Evolutionary conservation across 2,329 filamentous ascomycete species (phyloP).

Genomic region (Aureobasidium vineae): DNA sequence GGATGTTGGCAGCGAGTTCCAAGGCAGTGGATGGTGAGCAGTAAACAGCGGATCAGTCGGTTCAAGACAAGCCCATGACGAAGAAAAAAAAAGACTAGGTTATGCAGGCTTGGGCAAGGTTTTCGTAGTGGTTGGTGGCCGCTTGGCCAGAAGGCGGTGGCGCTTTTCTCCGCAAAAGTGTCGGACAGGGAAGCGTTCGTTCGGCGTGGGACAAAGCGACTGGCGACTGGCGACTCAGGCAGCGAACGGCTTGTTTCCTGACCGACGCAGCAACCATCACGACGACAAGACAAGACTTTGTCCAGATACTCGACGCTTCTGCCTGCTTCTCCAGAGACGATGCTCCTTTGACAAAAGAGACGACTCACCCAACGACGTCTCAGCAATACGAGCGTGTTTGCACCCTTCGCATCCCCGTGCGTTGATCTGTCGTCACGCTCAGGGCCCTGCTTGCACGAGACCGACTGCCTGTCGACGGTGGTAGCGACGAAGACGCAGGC

Average conservation of each 20-base stretch:
- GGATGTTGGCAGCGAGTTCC: neutral
- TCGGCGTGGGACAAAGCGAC: conserved; percentile 17
- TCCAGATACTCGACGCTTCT: neutral
- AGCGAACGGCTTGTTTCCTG: conserved; percentile 14
- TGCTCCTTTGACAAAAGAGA: neutral
- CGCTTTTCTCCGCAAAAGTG: conserved; percentile 17
- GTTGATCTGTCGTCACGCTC: conserved; percentile 24
- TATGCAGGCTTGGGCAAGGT: conserved; percentile 6
- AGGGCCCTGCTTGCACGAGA: conserved; percentile 21
- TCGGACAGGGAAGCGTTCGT: neutral
- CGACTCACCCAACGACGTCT: neutral
- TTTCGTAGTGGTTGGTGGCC: neutral
- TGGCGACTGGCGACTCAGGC: conserved; percentile 21
- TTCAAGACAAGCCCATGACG: neutral
- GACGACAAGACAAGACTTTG: neutral
- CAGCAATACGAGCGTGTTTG: conserved; percentile 11
- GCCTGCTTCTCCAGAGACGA: neutral
- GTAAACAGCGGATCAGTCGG: neutral
- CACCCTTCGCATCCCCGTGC: conserved; percentile 20
- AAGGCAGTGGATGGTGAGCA: neutral
- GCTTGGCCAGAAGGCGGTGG: conserved; percentile 16
- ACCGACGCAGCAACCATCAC: conserved; percentile 13
- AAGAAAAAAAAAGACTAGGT: conserved; percentile 2
- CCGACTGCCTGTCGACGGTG: neutral
- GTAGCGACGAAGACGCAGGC: neutral